Conservation (phyloP, 192 early-diverging fungal species). For the Glomus cerebriforme region DNA sequence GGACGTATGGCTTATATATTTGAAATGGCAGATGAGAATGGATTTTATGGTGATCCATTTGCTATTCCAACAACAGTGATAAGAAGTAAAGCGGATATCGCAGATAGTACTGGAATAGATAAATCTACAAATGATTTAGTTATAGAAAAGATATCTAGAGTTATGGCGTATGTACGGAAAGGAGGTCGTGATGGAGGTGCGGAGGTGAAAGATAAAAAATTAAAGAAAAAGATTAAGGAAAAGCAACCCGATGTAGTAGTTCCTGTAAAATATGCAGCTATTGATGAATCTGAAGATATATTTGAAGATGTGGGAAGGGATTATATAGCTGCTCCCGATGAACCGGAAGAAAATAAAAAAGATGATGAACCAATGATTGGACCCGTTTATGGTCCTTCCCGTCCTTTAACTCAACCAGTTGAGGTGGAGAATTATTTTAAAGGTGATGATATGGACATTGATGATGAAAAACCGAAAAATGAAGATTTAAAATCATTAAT, state of each 20-base stretch:
- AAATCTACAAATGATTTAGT: slow-evolving; percentile 64
- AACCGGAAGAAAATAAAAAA: slow-evolving; percentile 29
- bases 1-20: slow-evolving; percentile 80
- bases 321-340: slow-evolving; percentile 52
- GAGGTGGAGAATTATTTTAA: slow-evolving; percentile 39
- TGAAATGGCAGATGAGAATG: slow-evolving; percentile 54
- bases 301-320: slow-evolving; percentile 85
- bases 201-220: slow-evolving; percentile 47
- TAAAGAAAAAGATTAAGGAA: slow-evolving; percentile 44
- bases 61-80: slow-evolving; percentile 74
- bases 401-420: slow-evolving; percentile 6
- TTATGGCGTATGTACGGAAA: slow-evolving; percentile 54
- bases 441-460: slow-evolving; percentile 30
- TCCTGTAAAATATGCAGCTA: slow-evolving; percentile 35
- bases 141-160: slow-evolving; percentile 69
- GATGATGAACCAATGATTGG: slow-evolving; percentile 37
- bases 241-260: slow-evolving; percentile 31
- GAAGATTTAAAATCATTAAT: slow-evolving; percentile 18
- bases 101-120: slow-evolving; percentile 45
- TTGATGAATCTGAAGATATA: slow-evolving; percentile 74
- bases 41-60: slow-evolving; percentile 48
- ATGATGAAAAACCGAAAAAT: slow-evolving; percentile 7
- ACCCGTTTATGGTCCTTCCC: neutral
- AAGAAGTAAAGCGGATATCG: slow-evolving; percentile 73
- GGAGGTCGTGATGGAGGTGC: slow-evolving; percentile 39